Conservation (phyloP, 2,329 filamentous ascomycete genomes). For the Madurella mycetomatis region DNA sequence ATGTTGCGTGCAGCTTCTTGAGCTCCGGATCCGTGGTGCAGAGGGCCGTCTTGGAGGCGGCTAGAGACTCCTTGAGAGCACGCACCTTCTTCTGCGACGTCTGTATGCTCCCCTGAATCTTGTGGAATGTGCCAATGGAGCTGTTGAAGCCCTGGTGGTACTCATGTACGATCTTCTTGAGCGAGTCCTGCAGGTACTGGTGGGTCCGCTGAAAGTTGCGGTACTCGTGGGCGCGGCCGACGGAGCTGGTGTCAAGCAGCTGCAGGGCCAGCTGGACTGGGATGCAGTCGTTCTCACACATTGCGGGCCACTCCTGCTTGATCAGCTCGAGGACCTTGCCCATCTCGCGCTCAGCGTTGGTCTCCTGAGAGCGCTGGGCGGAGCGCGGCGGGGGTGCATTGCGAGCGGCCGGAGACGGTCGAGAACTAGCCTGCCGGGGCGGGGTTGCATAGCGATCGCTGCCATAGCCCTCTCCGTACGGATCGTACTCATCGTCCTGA, state of each 20-base stretch:
- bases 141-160: slow-evolving; percentile 99
- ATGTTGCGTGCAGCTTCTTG: slow-evolving; percentile 80
- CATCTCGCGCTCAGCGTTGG: slow-evolving; percentile 54
- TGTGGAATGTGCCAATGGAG: slow-evolving; percentile 97
- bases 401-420: slow-evolving; percentile 22
- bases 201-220: slow-evolving; percentile 79
- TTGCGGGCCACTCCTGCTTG: slow-evolving; percentile 83
- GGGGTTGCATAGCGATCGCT: slow-evolving; percentile 40
- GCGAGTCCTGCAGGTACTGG: slow-evolving; percentile 80
- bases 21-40: slow-evolving; percentile 85
- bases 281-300: slow-evolving; percentile 83
- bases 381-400: slow-evolving; percentile 34
- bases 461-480: slow-evolving; percentile 44
- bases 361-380: slow-evolving; percentile 23
- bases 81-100: slow-evolving; percentile 82
- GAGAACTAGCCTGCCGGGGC: slow-evolving; percentile 27
- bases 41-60: slow-evolving; percentile 73
- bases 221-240: slow-evolving; percentile 87
- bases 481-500: slow-evolving; percentile 46
- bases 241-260: slow-evolving; percentile 87
- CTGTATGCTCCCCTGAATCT: slow-evolving; percentile 92
- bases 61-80: slow-evolving; percentile 75
- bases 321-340: slow-evolving; percentile 73
- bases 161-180: slow-evolving; percentile 95
- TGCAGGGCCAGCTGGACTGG: slow-evolving; percentile 94